These are phyloP conservation scores for Tulasnella calospora DNA, from an alignment of 768 basidiomycete species.

Conservation along the genomic window DNA sequence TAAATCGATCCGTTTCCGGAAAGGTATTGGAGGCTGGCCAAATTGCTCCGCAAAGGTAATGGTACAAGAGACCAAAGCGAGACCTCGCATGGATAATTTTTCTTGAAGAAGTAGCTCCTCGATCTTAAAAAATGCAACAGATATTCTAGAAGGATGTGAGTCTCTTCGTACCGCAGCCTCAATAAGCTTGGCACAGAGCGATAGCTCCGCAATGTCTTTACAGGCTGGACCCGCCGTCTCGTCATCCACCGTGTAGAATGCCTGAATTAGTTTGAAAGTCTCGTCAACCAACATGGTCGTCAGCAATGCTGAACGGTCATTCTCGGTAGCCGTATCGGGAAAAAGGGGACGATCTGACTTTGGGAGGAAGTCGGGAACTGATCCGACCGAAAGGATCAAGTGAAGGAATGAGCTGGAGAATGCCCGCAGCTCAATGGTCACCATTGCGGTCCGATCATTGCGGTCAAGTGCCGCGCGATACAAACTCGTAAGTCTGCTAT, in stretches of 20 bases:
- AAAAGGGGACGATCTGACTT: background rate
- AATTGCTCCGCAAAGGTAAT: background rate
- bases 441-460: background rate
- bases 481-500: background rate
- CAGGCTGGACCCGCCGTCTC: background rate
- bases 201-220: background rate
- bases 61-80: background rate
- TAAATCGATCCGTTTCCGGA: background rate
- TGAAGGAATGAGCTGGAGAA: background rate
- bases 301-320: background rate
- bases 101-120: background rate
- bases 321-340: background rate
- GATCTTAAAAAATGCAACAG: background rate
- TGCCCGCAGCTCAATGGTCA: background rate
- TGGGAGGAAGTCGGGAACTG: background rate
- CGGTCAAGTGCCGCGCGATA: background rate
- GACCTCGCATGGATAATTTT: background rate
- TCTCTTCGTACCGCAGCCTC: background rate
- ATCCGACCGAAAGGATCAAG: background rate
- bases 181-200: background rate
- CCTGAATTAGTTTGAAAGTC: background rate
- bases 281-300: background rate
- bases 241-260: background rate
- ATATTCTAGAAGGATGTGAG: background rate
- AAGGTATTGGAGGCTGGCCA: background rate